Base-by-base conservation (phyloP, 1,139 yeast genomes). In the Arxiozyma telluris region DNA sequence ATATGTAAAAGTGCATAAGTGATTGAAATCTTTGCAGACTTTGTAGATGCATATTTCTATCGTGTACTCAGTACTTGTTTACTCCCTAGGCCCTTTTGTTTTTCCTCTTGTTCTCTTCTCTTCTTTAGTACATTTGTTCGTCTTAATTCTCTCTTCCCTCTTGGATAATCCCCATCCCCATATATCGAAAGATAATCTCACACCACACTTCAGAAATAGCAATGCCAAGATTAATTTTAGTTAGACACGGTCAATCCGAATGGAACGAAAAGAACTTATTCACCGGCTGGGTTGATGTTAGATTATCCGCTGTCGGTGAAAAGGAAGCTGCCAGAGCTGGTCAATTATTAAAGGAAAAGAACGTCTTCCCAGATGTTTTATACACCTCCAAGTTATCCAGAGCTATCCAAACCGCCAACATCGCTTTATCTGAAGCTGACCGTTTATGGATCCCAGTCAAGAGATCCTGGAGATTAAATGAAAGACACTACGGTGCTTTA, bases 271-370 rank as follows among this genome's bases (percentile, higher is more conserved):
- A 88, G 82, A 91, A 93, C 82, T 81, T 91, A 67, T 93, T 93
- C 84, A 91, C 98, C 73, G 98, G 98, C 71, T 93, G 98, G 98
- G 97, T 91, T 61, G 98, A 91, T 74, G 95, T 89, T 64, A 80
- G 82, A 72, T 83, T 93, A 73, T 83, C 94, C 55, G 91, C 80
- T 59, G 75, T 80, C 65, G 98, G 98, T 75, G 82, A 80, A 73
- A 79, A 84, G 73, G 98, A 93, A 78, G 98, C 98, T 65, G 78
- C 78, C 66, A 84, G 87, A 73, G 98, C 97, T 64, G 98, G 98
- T 75, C 91, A 83, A 72, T 80, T 93, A 71, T 79, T 93, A 72
- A 86, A 84, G 75, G 96, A 89, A 74, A 85, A 93, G 62, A 87
- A 86, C 61, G 80, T 89, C 67, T 75, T 80, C 70, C 96, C 94